Percentiles rank a stretch among this genome's conserved stretches.
Conservation (phyloP, 306 rosid genomes). For the Begonia fuchsioides region DNA sequence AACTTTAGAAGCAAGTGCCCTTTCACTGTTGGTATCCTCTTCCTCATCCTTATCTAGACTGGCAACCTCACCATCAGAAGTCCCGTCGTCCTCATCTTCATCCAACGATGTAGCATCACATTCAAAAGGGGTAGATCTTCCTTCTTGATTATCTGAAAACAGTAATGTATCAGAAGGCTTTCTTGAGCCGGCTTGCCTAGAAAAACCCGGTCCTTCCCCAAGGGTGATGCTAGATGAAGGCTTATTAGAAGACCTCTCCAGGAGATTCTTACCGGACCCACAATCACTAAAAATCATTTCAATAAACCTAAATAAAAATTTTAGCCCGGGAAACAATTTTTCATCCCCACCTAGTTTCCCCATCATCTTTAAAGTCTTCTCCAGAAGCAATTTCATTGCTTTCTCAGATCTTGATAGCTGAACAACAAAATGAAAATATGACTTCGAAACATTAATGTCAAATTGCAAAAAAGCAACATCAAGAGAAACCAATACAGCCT, state of each 20-base stretch:
- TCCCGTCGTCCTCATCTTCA: slow-evolving; percentile 98
- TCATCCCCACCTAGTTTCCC: slow-evolving; percentile 70
- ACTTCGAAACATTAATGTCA: slow-evolving; percentile 63
- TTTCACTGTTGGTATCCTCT: slow-evolving; percentile 86
- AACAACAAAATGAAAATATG: slow-evolving; percentile 64
- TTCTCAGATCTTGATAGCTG: slow-evolving; percentile 65
- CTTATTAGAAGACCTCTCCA: slow-evolving; percentile 40
- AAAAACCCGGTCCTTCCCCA: slow-evolving; percentile 44
- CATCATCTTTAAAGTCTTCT: slow-evolving; percentile 49
- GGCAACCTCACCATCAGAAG: slow-evolving; percentile 98
- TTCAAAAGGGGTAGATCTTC: slow-evolving; percentile 65
- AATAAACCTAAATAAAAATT: slow-evolving; percentile 71
- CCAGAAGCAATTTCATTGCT: slow-evolving; percentile 58
- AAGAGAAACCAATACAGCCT: slow-evolving; percentile 57
- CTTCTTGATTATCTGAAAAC: slow-evolving; percentile 74
- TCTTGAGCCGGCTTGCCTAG: slow-evolving; percentile 52
- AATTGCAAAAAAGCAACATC: slow-evolving; percentile 70
- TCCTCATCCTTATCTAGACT: slow-evolving; percentile 96
- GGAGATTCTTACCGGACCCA: slow-evolving; percentile 46
- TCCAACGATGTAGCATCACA: slow-evolving; percentile 93
- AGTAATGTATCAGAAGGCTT: slow-evolving; percentile 60
- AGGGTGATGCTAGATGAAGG: slow-evolving; percentile 33
- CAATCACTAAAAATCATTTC: slow-evolving; percentile 55
- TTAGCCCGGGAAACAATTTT: slow-evolving; percentile 64
- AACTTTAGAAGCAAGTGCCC: slow-evolving; percentile 91